Base-by-base conservation (phyloP, 2,329 filamentous ascomycete species). In the Pseudocercospora crystallina region DNA sequence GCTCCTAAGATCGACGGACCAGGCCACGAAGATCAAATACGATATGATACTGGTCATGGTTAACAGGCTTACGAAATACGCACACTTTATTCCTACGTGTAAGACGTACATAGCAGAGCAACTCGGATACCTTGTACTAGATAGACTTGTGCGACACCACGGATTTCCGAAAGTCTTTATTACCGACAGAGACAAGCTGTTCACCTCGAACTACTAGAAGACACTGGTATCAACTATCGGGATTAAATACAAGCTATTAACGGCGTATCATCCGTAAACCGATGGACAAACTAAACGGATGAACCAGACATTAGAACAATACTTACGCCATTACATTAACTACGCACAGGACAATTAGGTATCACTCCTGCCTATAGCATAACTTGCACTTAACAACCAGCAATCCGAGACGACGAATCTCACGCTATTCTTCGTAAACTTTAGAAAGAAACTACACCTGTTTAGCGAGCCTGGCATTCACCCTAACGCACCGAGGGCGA, bases 281-380 rank as follows among this genome's bases (percentile, higher is more conserved):
- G n/a, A n/a, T n/a, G n/a, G n/a, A n/a, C n/a, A n/a, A n/a, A n/a
- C n/a, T n/a, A n/a, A n/a, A n/a, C n/a, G n/a, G n/a, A n/a, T 42
- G 2, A 68, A 69, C 44, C 36, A 61, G 39, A 53, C 50, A 5
- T 48, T 66, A 12, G 53, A 66, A 42, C 13, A 35, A 9, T 68
- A 65, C 41, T 52, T 69, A 20, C 41, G 48, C 34, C 38, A 46
- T 14, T 67, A 60, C 40, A 12, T 51, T 15, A 57, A 57, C 39
- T 56, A 64, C 13, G 10, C 45, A 7, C 53, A 66, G 41, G 42
- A 57, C 8, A 56, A 65, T 32, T 66, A 53, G 60, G 43, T 51
- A 11, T 33, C 12, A 66, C 49, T 60, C 2, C 41, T 67, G 31
- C 53, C 49, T 20, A 44, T 61, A 14, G 58, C 49, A 11, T 54